A percentile compares a stretch with the other conserved stretches of the same genome.
Conservation (phyloP, 164 flowering plant species). For the Cinnamomum chago region DNA sequence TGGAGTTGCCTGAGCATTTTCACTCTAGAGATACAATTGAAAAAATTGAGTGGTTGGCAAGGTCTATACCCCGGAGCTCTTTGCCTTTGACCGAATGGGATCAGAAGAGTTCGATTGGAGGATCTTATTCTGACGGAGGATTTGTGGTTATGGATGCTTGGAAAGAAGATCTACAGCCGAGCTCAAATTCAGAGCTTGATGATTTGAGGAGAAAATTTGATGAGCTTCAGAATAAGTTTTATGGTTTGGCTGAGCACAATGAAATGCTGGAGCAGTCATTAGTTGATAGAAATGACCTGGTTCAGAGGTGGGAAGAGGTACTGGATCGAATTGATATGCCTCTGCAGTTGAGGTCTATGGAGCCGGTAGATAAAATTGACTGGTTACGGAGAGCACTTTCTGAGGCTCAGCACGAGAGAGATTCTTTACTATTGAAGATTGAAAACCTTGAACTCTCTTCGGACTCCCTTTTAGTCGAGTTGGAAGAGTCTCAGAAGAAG, state of each 20-base stretch:
- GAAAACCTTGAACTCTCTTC: constrained; percentile 54
- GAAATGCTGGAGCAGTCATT: constrained; percentile 98
- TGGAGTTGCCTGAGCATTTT: constrained; percentile 90
- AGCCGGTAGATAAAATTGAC: constrained; percentile 77
- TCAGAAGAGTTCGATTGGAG: constrained; percentile 61
- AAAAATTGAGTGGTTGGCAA: constrained; percentile 87
- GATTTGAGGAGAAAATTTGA: constrained; percentile 72
- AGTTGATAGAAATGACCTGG: constrained; percentile 81
- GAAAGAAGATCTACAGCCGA: constrained; percentile 55
- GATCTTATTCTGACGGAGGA: constrained; percentile 66
- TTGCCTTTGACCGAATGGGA: constrained; percentile 61
- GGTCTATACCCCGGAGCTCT: constrained; percentile 55
- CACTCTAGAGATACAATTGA: constrained; percentile 77
- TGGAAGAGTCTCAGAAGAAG: constrained; percentile 50
- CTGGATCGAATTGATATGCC: constrained; percentile 72
- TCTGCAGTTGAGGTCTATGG: constrained; percentile 62
- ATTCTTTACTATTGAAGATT: constrained; percentile 53
- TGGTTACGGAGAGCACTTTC: constrained; percentile 74
- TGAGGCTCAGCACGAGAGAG: constrained; percentile 52
- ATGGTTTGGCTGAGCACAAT: constrained; percentile 92
- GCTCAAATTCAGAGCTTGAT: constrained; percentile 38
- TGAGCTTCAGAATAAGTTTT: constrained; percentile 76
- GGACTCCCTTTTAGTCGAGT: constrained; percentile 47
- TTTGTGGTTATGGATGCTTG: constrained; percentile 55
- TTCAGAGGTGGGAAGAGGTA: constrained; percentile 88